phyloP scores from a whole-genome alignment of 148 eudicot species.

The Nyssa sinensis region DNA sequence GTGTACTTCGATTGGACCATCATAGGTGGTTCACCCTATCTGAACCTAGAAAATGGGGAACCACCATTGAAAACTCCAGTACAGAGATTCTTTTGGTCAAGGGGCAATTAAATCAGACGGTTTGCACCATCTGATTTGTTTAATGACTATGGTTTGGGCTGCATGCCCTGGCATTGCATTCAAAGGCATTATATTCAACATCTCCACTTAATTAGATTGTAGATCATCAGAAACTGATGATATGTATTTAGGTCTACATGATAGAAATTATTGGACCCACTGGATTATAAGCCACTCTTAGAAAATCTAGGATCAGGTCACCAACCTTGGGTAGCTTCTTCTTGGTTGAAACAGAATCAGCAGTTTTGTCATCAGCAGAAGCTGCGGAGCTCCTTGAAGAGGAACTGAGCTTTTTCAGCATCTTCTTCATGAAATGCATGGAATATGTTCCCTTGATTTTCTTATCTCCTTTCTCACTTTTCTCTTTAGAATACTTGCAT shows the following conservation, averaged over 20 bases:
- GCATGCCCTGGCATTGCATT: neutral
- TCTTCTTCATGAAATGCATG: conserved; percentile 30
- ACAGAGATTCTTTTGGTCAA: neutral
- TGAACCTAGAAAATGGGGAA: neutral
- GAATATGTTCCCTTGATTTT: conserved; percentile 22
- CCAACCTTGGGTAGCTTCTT: conserved; percentile 4
- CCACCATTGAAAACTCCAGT: neutral
- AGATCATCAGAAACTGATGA: neutral
- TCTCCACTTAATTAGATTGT: neutral
- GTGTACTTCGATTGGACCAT: neutral
- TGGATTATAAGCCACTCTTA: neutral
- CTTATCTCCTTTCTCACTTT: conserved; percentile 7
- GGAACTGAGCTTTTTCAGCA: conserved; percentile 34
- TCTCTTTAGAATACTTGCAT: conserved; percentile 14
- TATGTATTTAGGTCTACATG: neutral
- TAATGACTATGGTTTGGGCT: neutral
- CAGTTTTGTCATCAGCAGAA: conserved; percentile 20
- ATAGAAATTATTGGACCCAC: neutral
- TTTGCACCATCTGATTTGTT: neutral
- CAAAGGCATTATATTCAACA: neutral
- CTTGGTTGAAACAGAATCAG: conserved; percentile 16
- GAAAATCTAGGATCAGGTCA: neutral
- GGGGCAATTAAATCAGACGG: conserved; percentile 3
- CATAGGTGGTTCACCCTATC: neutral
- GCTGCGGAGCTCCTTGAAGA: conserved; percentile 20